A percentile compares a stretch with the other conserved stretches of the same genome.
Evolutionary conservation across 2,329 filamentous ascomycete genomes (phyloP).

Genomic region (Chrysoporthe deuterocubensis): DNA sequence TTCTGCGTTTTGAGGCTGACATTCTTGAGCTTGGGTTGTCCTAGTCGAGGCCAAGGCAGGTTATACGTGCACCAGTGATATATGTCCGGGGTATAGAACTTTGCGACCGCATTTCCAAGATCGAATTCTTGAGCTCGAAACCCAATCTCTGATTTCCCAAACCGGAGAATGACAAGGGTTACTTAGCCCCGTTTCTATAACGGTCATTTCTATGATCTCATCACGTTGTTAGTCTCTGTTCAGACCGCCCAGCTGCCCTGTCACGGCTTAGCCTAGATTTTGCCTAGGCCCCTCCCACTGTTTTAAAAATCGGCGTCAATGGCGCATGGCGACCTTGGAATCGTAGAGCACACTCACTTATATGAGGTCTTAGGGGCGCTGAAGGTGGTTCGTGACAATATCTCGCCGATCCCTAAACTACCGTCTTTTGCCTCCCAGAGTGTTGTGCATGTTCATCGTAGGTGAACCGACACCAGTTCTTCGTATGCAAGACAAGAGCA

Average conservation of each 20-base stretch:
- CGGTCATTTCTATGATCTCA: constrained; percentile 11
- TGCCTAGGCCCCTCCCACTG: background rate
- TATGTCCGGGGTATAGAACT: background rate
- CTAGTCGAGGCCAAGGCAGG: too few relatives aligned
- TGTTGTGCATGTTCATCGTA: background rate
- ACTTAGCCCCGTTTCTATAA: background rate
- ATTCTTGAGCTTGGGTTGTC: background rate
- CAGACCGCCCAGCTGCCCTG: background rate
- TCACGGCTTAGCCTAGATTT: background rate
- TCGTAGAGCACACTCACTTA: background rate
- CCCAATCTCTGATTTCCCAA: background rate
- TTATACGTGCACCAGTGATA: too few relatives aligned
- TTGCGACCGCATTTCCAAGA: background rate
- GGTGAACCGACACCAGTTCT: too few relatives aligned
- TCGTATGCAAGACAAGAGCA: too few relatives aligned
- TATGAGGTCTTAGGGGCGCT: background rate
- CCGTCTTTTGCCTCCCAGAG: background rate
- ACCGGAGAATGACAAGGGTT: background rate
- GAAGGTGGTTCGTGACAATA: background rate
- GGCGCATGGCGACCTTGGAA: background rate
- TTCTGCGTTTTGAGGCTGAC: background rate
- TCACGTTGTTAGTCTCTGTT: constrained; percentile 11
- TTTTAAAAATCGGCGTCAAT: background rate
- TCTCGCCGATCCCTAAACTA: background rate
- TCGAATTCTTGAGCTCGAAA: background rate